These are phyloP conservation scores for Orbilia ellipsospora DNA, from an alignment of 2,329 filamentous ascomycete genomes.

Conservation along the genomic window DNA sequence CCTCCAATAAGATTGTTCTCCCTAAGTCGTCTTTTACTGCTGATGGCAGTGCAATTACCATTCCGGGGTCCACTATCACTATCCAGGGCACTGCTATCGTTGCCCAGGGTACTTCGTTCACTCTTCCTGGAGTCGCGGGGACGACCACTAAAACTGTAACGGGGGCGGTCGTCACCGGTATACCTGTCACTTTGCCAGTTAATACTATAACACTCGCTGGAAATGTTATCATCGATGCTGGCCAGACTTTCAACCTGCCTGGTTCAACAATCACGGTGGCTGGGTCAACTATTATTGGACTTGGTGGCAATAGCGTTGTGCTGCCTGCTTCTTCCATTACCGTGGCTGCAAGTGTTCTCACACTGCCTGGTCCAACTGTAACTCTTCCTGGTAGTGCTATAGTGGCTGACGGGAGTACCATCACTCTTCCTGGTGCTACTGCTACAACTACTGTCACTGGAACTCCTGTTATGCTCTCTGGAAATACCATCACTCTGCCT, in stretches of 20 bases:
- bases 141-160: not conserved
- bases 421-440: not conserved
- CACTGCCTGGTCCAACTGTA: too few relatives aligned
- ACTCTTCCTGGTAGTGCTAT: not conserved
- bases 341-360: too few relatives aligned
- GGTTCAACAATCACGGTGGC: not conserved
- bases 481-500: not conserved
- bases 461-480: not conserved
- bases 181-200: not conserved
- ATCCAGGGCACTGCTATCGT: not conserved
- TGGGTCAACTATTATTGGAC: too few relatives aligned
- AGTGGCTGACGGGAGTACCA: not conserved
- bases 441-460: not conserved
- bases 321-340: too few relatives aligned
- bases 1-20: not conserved
- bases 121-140: not conserved
- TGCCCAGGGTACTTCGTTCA: not conserved
- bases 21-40: not conserved
- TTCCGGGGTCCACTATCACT: not conserved
- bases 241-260: not conserved
- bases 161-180: not conserved
- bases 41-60: not conserved
- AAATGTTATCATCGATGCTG: not conserved
- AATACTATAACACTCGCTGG: not conserved
- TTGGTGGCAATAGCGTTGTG: too few relatives aligned